Conservation (phyloP, 2,329 filamentous ascomycete genomes). For the Paecilomyces dactylethromorphus region DNA sequence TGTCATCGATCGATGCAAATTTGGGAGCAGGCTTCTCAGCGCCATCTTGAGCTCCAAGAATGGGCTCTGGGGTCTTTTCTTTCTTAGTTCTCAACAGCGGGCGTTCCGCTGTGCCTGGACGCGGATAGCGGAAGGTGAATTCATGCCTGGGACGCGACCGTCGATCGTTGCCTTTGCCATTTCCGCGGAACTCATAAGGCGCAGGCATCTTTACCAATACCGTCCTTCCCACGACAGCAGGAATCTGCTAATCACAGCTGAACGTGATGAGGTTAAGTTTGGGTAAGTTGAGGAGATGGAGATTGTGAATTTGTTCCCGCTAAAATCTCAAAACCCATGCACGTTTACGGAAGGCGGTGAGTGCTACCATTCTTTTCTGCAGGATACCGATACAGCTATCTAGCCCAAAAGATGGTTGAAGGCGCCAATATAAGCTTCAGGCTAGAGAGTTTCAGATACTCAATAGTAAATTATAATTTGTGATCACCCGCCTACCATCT, state of each 20-base stretch:
- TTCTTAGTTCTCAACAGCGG: conserved; percentile 27
- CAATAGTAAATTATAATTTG: too few relatives aligned
- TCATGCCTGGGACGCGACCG: conserved; percentile 22
- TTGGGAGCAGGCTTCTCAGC: conserved; percentile 24
- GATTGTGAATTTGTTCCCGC: background rate
- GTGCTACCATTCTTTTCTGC: background rate
- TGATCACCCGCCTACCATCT: too few relatives aligned
- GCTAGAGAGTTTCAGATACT: too few relatives aligned
- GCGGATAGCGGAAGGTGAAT: conserved; percentile 35
- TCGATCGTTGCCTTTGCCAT: conserved; percentile 12
- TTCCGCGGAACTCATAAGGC: conserved; percentile 28
- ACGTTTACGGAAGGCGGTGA: background rate
- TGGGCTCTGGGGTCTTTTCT: conserved; percentile 30
- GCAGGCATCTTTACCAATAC: conserved; percentile 10
- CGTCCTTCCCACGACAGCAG: background rate
- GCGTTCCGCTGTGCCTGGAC: conserved; percentile 29
- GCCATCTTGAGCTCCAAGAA: conserved; percentile 15
- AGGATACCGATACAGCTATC: too few relatives aligned
- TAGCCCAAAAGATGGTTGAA: background rate
- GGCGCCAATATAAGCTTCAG: background rate
- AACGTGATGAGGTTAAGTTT: conserved; percentile 1
- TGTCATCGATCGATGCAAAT: conserved; percentile 29
- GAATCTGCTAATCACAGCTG: background rate
- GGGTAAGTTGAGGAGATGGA: background rate
- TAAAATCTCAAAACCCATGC: background rate